Evolutionary conservation across 106 monocot genomes (phyloP).

Genomic region (Allium fistulosum): DNA sequence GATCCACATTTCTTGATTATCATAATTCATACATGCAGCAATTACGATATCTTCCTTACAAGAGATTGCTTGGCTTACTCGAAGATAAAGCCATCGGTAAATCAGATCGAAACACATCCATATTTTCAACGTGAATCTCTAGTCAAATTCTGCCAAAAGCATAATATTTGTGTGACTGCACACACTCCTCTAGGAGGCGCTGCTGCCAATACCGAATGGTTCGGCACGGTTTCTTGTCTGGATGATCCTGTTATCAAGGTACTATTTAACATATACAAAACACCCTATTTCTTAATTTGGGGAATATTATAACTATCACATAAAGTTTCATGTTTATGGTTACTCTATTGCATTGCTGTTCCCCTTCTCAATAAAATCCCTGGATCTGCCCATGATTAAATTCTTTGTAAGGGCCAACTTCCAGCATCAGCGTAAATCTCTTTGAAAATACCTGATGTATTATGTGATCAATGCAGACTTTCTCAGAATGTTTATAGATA

Average conservation of each 20-base stretch:
- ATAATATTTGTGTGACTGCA: slow-evolving; percentile 80
- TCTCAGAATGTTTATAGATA: no score
- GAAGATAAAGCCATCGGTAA: slow-evolving; percentile 86
- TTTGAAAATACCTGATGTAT: no score
- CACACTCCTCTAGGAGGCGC: slow-evolving; percentile 91
- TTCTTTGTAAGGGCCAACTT: no score
- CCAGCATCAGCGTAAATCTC: no score
- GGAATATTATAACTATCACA: no score
- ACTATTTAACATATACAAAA: background rate
- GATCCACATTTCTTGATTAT: no score
- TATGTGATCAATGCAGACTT: no score
- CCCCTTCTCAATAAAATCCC: no score
- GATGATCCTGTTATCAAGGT: slow-evolving; percentile 81
- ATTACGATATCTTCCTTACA: slow-evolving; percentile 93
- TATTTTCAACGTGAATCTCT: slow-evolving; percentile 95
- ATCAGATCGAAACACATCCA: slow-evolving; percentile 93
- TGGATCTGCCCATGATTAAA: no score
- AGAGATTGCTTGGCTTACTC: slow-evolving; percentile 93
- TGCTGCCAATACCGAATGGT: slow-evolving; percentile 82
- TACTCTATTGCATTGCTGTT: no score
- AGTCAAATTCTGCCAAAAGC: slow-evolving; percentile 97
- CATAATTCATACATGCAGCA: slow-evolving; percentile 39
- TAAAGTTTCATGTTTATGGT: no score
- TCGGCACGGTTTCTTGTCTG: slow-evolving; percentile 76
- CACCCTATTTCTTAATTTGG: no score